Percentiles rank a stretch among this genome's conserved stretches.
These are phyloP conservation scores for Didymella lethalis DNA, from an alignment of 2,329 filamentous ascomycete species.

Conservation along the genomic window DNA sequence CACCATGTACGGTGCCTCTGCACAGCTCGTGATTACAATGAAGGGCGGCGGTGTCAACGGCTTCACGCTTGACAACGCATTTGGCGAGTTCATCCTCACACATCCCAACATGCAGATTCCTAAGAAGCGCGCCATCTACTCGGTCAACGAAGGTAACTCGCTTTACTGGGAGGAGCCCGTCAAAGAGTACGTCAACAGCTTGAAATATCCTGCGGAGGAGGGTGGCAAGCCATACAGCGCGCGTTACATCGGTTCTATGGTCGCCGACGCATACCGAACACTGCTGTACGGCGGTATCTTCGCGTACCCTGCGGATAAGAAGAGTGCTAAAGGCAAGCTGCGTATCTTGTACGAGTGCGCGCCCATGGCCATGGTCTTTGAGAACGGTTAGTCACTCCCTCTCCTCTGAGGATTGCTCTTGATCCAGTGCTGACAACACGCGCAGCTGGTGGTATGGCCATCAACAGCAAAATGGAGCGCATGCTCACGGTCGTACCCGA, in stretches of 20 bases:
- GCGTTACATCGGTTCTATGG: slow-evolving; percentile 97
- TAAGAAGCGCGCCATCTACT: slow-evolving; percentile 84
- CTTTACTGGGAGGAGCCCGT: slow-evolving; percentile 93
- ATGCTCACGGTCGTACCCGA: slow-evolving; percentile 91
- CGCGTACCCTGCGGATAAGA: slow-evolving; percentile 96
- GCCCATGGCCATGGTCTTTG: slow-evolving; percentile 98
- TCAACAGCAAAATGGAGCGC: slow-evolving; percentile 88
- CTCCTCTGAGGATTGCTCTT: too few relatives aligned
- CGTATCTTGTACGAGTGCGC: slow-evolving; percentile 98
- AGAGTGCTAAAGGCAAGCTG: slow-evolving; percentile 98
- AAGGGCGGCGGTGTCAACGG: slow-evolving; percentile 90
- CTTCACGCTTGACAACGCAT: slow-evolving; percentile 94
- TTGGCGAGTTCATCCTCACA: slow-evolving; percentile 98
- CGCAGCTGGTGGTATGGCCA: slow-evolving; percentile 85
- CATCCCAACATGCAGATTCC: slow-evolving; percentile 95
- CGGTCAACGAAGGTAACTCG: slow-evolving; percentile 97
- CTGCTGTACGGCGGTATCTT: slow-evolving; percentile 96
- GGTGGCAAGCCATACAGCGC: slow-evolving; percentile 90
- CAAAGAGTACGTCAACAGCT: slow-evolving; percentile 84
- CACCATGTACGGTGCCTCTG: slow-evolving; percentile 99
- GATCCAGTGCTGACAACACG: slow-evolving; percentile 24
- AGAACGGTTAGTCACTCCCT: slow-evolving; percentile 77
- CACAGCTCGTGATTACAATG: slow-evolving; percentile 97
- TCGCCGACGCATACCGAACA: slow-evolving; percentile 96
- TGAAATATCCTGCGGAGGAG: slow-evolving; percentile 78